Conservation (phyloP, 2,329 filamentous ascomycete species). For the Periconia digitata region DNA sequence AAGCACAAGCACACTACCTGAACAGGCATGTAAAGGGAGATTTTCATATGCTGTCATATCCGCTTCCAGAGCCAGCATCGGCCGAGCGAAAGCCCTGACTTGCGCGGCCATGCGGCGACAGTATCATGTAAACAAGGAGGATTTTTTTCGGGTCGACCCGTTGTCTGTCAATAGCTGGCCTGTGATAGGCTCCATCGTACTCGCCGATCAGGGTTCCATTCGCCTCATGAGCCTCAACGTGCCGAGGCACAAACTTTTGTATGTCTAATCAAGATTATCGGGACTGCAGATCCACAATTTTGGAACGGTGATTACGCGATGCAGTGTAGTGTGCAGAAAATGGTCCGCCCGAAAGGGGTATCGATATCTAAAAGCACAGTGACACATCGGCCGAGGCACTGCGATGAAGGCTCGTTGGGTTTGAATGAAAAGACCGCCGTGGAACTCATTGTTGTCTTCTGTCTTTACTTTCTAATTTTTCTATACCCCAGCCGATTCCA, state of each 20-base stretch:
- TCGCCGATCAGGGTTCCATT: not conserved
- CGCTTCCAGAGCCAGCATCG: no score
- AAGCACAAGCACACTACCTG: not conserved
- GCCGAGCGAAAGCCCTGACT: not conserved
- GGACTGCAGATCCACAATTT: not conserved
- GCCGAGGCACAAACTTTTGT: not conserved
- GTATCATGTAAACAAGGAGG: not conserved
- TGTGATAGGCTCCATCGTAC: not conserved
- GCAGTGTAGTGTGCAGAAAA: not conserved
- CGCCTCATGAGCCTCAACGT: not conserved
- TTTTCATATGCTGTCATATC: not conserved
- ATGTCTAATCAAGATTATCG: not conserved
- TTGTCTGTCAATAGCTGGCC: not conserved
- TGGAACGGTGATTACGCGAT: not conserved
- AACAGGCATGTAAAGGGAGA: not conserved
- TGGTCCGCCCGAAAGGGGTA: not conserved
- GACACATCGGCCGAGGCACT: not conserved
- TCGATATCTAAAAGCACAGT: not conserved
- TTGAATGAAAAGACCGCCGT: not conserved
- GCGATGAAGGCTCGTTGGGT: not conserved
- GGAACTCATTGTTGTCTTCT: slow-evolving; percentile 3
- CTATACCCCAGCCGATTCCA: not conserved
- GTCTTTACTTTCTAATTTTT: not conserved
- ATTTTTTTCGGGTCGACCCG: not conserved
- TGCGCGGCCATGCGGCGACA: not conserved